Base-by-base conservation (phyloP, 306 rosid species). In the Aeschynomene evenia region DNA sequence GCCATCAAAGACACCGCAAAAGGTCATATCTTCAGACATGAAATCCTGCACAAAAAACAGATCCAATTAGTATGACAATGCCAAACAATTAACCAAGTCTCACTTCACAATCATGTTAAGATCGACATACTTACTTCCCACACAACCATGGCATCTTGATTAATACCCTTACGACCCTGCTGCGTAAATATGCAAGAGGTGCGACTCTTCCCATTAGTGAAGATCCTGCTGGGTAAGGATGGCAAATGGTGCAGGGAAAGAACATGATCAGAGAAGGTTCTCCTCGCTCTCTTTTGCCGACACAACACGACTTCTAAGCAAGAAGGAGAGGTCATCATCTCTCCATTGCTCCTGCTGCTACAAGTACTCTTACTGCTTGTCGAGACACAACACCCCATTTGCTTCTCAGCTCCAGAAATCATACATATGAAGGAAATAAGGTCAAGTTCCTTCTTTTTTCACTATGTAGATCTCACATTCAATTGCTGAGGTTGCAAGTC, bases 121-220 rank as follows among this genome's bases (percentile, higher is more conserved):
- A 58, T 49, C 15, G 24, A 45, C 40, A 71, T 65, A 87, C 96
- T 76, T 77, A 94, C 99, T 83, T 95, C 99, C 99, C 99, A 95
- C 59, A 91, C 99, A 83, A 95, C 50, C 99, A 95, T 95, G 70
- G 99, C 96, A 68, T 95, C 99, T 84, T 95, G 99, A 79, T 95
- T 95, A 70, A 95, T 89, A 63, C 99, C 99, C 83, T 95, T 95
- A n/a, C 96, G 97, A 29, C 99, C 99, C 78, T 91, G 97, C 84
- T 95, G 97, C 0, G 99, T 91, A 70, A 95, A 95, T 67, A 91
- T 81, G 80, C 98, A 94, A 15, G 98, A 85, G 60, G 84, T 72
- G 4, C 82, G 83, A 61, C 92, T 90, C 83, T 88, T 94, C 63
- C 98, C 98, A 60, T 94, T 94, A 40, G 78, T 52, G 70, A 82